phyloP scores from a whole-genome alignment of 352 stramenopile species.

The Globisporangium takayamanum region DNA sequence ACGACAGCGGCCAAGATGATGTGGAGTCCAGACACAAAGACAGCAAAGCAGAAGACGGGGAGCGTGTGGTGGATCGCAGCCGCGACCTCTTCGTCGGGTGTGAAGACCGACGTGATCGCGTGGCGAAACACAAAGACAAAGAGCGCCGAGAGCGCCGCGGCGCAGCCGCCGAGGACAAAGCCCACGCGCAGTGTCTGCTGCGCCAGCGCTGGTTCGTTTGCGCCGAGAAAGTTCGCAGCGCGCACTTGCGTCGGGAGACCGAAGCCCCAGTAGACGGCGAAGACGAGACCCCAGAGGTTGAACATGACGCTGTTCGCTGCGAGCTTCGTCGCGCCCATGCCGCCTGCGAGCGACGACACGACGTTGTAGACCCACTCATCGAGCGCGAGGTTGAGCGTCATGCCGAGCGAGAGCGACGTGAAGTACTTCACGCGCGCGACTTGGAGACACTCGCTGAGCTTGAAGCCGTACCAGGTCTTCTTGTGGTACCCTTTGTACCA shows the following conservation, averaged over 20 bases:
- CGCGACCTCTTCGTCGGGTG: constrained; percentile 46
- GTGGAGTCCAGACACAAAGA: constrained; percentile 71
- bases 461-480: constrained; percentile 73
- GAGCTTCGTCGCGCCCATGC: constrained; percentile 50
- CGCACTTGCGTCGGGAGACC: constrained; percentile 73
- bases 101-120: constrained; percentile 54
- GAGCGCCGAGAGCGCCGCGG: constrained; percentile 46
- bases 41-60: constrained; percentile 63
- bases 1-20: constrained; percentile 73
- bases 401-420: constrained; percentile 52
- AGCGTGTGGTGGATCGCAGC: constrained; percentile 46
- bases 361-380: constrained; percentile 82
- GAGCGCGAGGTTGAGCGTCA: constrained; percentile 73
- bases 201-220: constrained; percentile 47
- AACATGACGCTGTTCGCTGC: constrained; percentile 80
- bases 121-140: constrained; percentile 41
- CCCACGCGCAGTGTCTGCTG: constrained; percentile 55
- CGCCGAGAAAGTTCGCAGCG: constrained; percentile 65
- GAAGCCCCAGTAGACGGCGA: constrained; percentile 82
- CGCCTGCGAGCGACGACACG: constrained; percentile 62
- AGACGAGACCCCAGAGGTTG: constrained; percentile 80
- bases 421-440: constrained; percentile 65
- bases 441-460: constrained; percentile 41
- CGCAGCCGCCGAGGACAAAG: constrained; percentile 53
- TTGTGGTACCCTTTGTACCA: constrained; percentile 78